Conservation (phyloP, 108 stramenopile species). For the Chaetoceros tenuissimus region DNA sequence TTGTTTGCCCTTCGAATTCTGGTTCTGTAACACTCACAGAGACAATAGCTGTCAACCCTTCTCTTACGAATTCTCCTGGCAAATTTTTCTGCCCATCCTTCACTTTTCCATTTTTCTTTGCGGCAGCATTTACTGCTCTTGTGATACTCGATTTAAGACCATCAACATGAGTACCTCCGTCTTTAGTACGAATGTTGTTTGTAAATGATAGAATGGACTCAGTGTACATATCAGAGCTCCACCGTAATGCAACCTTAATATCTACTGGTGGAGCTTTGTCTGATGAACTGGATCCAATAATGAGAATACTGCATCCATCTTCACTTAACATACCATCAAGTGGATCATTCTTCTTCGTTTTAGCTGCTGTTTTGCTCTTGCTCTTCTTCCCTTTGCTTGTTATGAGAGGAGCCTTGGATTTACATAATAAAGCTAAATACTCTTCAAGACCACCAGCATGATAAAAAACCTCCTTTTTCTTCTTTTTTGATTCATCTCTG, state of each 20-base stretch:
- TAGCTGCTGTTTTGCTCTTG: constrained; percentile 21
- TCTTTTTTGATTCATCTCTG: constrained; percentile 34
- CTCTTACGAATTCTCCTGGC: constrained; percentile 87
- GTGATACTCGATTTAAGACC: constrained; percentile 85
- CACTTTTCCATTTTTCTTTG: constrained; percentile 64
- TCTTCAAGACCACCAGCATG: constrained; percentile 83
- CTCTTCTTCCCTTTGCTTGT: constrained; percentile 8
- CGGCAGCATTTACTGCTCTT: constrained; percentile 70
- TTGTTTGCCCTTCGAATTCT: constrained; percentile 96
- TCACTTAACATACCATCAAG: constrained; percentile 23
- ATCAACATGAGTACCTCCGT: constrained; percentile 94
- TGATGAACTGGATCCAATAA: constrained; percentile 13
- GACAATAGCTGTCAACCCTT: constrained; percentile 86
- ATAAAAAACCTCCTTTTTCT: constrained; percentile 59
- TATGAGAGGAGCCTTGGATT: constrained; percentile 72
- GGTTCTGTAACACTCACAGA: constrained; percentile 87
- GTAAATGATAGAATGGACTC: constrained; percentile 87
- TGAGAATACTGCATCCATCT: constrained; percentile 36
- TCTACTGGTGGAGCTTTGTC: constrained; percentile 37
- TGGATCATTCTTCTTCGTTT: constrained; percentile 11
- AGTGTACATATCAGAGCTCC: constrained; percentile 84
- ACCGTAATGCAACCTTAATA: constrained; percentile 81
- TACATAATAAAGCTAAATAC: constrained; percentile 77
- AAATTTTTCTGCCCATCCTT: constrained; percentile 68
- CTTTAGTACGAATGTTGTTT: constrained; percentile 90